Conservation (phyloP, 306 rosid species). For the Trifolium subterraneum region DNA sequence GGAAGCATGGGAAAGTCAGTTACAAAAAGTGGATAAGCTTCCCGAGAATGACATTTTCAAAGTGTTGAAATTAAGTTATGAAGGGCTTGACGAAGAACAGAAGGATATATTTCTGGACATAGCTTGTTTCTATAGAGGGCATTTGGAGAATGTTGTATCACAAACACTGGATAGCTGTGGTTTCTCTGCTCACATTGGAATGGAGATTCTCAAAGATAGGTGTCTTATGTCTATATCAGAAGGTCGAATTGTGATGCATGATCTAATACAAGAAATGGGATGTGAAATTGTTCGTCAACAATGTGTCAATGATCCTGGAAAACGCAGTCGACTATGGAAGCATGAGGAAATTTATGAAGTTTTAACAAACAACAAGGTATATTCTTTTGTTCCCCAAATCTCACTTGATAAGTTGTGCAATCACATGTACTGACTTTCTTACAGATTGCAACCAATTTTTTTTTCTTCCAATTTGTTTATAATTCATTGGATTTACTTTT, state of each 20-base stretch:
- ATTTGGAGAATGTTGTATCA: neutral
- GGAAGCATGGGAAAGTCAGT: conserved; percentile 38
- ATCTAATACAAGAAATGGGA: conserved; percentile 41
- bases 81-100: conserved; percentile 28
- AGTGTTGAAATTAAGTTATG: conserved; percentile 40
- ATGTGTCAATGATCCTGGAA: neutral
- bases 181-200: conserved; percentile 19
- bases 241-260: conserved; percentile 40
- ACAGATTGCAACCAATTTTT: too few relatives aligned
- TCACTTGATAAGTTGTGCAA: too few relatives aligned
- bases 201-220: conserved; percentile 24
- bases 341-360: neutral
- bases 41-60: neutral
- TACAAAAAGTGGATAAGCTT: conserved; percentile 22
- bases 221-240: neutral
- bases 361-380: neutral
- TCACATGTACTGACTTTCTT: too few relatives aligned
- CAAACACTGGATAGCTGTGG: conserved; percentile 13
- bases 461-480: too few relatives aligned
- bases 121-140: too few relatives aligned
- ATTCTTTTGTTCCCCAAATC: neutral
- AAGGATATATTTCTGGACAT: too few relatives aligned
- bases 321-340: neutral
- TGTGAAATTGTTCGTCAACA: conserved; percentile 40
- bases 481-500: too few relatives aligned